These are phyloP conservation scores for Hypoxylon sp. DNA, from an alignment of 2,329 filamentous ascomycete species.

Conservation along the genomic window DNA sequence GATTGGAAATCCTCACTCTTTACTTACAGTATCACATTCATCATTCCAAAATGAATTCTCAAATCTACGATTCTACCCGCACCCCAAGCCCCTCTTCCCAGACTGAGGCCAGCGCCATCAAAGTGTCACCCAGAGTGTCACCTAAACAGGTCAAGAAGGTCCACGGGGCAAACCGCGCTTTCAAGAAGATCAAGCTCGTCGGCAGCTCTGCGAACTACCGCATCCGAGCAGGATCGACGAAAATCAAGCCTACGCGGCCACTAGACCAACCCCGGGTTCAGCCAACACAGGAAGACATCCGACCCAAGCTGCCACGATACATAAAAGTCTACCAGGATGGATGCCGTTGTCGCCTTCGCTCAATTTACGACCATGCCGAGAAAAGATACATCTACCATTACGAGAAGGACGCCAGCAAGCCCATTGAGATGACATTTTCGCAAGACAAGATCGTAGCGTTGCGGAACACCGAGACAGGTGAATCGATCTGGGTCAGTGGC, in stretches of 20 bases:
- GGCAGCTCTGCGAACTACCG: neutral
- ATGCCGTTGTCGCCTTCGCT: constrained; percentile 4
- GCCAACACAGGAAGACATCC: neutral
- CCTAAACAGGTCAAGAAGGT: neutral
- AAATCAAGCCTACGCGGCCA: neutral
- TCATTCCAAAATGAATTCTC: neutral
- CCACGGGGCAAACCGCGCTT: neutral
- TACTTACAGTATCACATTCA: neutral
- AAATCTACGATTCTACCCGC: neutral
- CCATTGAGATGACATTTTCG: constrained; percentile 9
- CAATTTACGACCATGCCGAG: constrained; percentile 6
- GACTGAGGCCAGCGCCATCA: neutral
- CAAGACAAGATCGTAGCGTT: constrained; percentile 5
- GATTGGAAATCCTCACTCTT: neutral
- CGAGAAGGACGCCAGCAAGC: constrained; percentile 13
- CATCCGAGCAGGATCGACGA: neutral
- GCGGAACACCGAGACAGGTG: neutral
- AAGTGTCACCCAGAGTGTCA: neutral
- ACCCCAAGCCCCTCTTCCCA: neutral
- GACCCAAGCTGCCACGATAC: neutral
- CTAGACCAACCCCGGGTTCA: neutral
- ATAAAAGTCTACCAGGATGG: constrained; percentile 22
- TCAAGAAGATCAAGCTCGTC: neutral
- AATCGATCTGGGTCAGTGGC: neutral
- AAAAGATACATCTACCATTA: constrained; percentile 16